Conservation (phyloP, 2,329 filamentous ascomycete genomes). For the Purpureocillium takamizusanense region DNA sequence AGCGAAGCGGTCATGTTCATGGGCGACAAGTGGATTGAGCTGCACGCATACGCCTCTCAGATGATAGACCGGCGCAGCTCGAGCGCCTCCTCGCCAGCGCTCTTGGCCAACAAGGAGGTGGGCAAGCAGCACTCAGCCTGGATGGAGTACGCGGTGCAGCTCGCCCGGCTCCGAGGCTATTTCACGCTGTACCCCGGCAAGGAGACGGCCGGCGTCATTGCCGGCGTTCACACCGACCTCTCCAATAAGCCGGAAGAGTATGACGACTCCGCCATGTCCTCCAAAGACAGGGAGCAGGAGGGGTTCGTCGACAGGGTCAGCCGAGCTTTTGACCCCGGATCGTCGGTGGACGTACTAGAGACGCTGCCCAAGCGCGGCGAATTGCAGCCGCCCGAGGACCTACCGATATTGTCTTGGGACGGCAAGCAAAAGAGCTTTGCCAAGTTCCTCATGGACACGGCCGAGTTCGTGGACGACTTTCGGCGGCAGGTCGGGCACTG, state of each 20-base stretch:
- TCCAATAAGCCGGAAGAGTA: slow-evolving; percentile 65
- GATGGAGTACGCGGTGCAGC: slow-evolving; percentile 68
- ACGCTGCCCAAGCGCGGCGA: slow-evolving; percentile 34
- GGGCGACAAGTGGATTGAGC: slow-evolving; percentile 77
- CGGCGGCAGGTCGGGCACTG: slow-evolving; percentile 61
- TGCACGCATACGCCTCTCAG: slow-evolving; percentile 70
- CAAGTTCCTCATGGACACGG: slow-evolving; percentile 33
- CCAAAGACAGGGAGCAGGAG: slow-evolving; percentile 9
- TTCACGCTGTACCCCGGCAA: slow-evolving; percentile 69
- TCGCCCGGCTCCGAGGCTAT: slow-evolving; percentile 70
- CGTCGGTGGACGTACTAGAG: slow-evolving; percentile 35
- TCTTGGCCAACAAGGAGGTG: slow-evolving; percentile 48
- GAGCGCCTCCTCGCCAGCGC: slow-evolving; percentile 23
- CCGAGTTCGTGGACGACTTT: slow-evolving; percentile 49
- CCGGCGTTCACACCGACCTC: slow-evolving; percentile 71
- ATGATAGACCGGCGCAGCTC: slow-evolving; percentile 39
- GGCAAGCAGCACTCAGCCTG: slow-evolving; percentile 64
- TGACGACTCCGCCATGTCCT: slow-evolving; percentile 10
- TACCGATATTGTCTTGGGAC: slow-evolving; percentile 57
- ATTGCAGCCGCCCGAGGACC: slow-evolving; percentile 32
- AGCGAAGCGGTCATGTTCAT: slow-evolving; percentile 76
- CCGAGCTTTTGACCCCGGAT: slow-evolving; percentile 31
- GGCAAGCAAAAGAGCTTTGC: slow-evolving; percentile 37
- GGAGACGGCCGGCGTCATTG: slow-evolving; percentile 43
- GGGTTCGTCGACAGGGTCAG: slow-evolving; percentile 19